Percentiles rank a stretch among this genome's conserved stretches.
These are phyloP conservation scores for Massospora cicadina DNA, from an alignment of 371 early-diverging fungal genomes.

Conservation along the genomic window DNA sequence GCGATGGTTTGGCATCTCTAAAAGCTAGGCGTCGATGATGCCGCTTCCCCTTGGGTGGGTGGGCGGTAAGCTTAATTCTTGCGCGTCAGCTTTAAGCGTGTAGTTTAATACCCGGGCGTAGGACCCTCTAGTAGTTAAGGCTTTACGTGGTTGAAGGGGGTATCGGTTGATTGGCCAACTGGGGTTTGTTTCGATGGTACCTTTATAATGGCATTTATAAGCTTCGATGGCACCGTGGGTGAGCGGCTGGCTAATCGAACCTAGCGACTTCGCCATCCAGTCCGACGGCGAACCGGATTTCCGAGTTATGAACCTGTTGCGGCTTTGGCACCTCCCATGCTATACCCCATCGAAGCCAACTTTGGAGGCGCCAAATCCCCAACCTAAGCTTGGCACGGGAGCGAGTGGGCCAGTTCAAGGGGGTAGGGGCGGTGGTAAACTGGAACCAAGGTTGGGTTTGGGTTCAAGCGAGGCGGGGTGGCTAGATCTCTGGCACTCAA, in stretches of 20 bases:
- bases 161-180: neutral
- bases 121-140: neutral
- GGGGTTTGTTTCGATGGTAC: neutral
- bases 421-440: neutral
- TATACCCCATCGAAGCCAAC: neutral
- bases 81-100: too few relatives aligned
- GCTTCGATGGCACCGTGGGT: neutral
- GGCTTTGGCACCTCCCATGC: neutral
- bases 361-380: neutral
- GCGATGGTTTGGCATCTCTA: too few relatives aligned
- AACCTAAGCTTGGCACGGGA: neutral
- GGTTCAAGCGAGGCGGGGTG: neutral
- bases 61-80: too few relatives aligned
- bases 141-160: neutral
- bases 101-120: too few relatives aligned
- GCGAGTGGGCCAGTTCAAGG: neutral
- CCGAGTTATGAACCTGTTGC: neutral
- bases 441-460: neutral
- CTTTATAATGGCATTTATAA: neutral
- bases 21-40: too few relatives aligned
- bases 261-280: neutral
- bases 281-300: neutral
- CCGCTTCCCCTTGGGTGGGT: too few relatives aligned
- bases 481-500: neutral
- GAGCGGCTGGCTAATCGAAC: neutral